Percentiles rank a stretch among this genome's conserved stretches.
Evolutionary conservation across 2,329 filamentous ascomycete genomes (phyloP).

Genomic region (Talaromyces sp.): DNA sequence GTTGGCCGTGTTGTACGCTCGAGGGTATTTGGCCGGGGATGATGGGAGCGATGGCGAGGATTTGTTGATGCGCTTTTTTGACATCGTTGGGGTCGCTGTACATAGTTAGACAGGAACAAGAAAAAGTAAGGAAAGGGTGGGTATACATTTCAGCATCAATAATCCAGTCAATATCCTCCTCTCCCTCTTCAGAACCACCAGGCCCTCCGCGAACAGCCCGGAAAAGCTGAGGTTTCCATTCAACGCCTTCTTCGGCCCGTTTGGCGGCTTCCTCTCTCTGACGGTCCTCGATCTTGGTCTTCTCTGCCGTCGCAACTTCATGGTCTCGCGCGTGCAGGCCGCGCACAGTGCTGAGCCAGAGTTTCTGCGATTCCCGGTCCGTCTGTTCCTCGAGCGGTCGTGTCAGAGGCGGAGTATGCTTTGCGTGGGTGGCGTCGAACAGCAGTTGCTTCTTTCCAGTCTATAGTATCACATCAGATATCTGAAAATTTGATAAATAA

Average conservation of each 20-base stretch:
- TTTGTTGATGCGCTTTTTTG: conserved; percentile 70
- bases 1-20: conserved; percentile 7
- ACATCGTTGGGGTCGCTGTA: conserved; percentile 59
- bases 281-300: conserved; percentile 89
- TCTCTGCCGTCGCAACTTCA: conserved; percentile 84
- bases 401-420: conserved; percentile 65
- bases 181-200: conserved; percentile 68
- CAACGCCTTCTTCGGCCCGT: conserved; percentile 69
- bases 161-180: conserved; percentile 92
- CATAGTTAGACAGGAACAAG: not conserved
- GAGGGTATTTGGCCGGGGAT: conserved; percentile 65
- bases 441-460: conserved; percentile 84
- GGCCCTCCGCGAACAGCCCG: conserved; percentile 65
- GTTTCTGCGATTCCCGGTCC: conserved; percentile 79
- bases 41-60: conserved; percentile 80
- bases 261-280: conserved; percentile 84
- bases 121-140: not conserved
- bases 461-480: conserved; percentile 38
- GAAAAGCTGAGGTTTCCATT: conserved; percentile 88
- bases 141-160: conserved; percentile 77
- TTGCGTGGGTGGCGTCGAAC: conserved; percentile 78
- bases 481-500: not conserved
- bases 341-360: conserved; percentile 77
- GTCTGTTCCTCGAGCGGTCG: conserved; percentile 81
- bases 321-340: conserved; percentile 84